Evolutionary conservation across 2,329 filamentous ascomycete species (phyloP), one percentile per base, ranked within the genome.

Genomic region (Cryphonectria japonica): DNA sequence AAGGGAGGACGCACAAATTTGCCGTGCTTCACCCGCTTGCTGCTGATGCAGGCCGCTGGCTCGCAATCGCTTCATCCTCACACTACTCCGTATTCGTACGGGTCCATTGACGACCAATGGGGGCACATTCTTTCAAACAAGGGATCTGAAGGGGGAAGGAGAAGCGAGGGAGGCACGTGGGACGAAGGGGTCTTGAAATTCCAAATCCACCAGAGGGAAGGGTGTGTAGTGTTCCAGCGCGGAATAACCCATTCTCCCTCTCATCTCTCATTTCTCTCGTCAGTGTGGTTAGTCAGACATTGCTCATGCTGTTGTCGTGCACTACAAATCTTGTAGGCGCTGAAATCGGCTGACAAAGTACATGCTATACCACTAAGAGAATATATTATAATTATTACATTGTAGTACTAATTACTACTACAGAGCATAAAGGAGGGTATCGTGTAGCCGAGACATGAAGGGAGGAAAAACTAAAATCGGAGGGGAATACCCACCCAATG

Each of bases 31-130:
- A 29, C 54, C 46, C 22, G 46, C 46, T n/a, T 50, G 29, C 13
- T 59, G 54, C 26, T 32, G 13, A 32, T 32, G 26, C 2, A 29
- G 54, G 6, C 19, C 54, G 54, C 54, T 13, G 54, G 54, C 29
- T 59, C 14, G 14, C 22, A 3, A 16, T 32, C 29, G 26, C 32
- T 59, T 19, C 26, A 59, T 34, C 29, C 54, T 59, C 54, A 32
- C 46, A 50, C 46, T 9, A 50, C n/a, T 29, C 54, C 54, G 54
- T 59, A 59, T 59, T 59, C 54, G 54, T 29, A 59, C 54, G 54
- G 54, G 29, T 29, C 29, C 13, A 29, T 57, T 29, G 52, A 29
- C 2, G 26, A 57, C 52, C 52, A 57, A 57, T 57, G n/a, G 26
- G n/a, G 26, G 52, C 52, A 57, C n/a, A 29, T 59, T 8, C 16